A percentile compares a stretch with the other conserved stretches of the same genome.
Conservation (phyloP, 2,329 filamentous ascomycete genomes). For the Xylaria sp. region DNA sequence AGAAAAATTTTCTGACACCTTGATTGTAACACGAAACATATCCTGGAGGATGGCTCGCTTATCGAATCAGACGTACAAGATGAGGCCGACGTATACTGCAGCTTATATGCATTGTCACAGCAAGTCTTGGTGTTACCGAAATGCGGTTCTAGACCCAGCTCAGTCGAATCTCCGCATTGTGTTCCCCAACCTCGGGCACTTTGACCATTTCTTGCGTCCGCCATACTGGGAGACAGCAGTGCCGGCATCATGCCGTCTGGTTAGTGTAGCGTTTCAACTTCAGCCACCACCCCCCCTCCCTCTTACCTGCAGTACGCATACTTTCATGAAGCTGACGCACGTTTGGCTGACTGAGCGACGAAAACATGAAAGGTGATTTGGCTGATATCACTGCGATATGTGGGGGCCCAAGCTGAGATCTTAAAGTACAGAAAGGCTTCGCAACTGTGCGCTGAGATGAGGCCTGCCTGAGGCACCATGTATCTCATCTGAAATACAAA, state of each 20-base stretch:
- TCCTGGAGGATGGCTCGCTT: not conserved
- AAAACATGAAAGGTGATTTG: conserved; percentile 58
- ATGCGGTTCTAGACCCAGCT: conserved; percentile 51
- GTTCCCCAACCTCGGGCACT: conserved; percentile 61
- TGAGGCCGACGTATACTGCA: conserved; percentile 5
- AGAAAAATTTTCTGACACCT: not conserved
- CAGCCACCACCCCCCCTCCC: conserved; percentile 61
- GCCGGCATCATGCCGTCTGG: conserved; percentile 58
- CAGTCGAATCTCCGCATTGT: conserved; percentile 58
- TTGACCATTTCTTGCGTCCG: conserved; percentile 53
- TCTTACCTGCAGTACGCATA: conserved; percentile 63
- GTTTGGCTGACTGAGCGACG: conserved; percentile 49
- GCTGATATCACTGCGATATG: conserved; percentile 58
- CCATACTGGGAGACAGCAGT: conserved; percentile 60
- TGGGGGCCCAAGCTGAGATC: conserved; percentile 47
- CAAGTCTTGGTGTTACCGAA: conserved; percentile 5
- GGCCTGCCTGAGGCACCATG: not conserved
- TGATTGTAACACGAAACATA: conserved; percentile 3
- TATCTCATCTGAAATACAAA: not conserved
- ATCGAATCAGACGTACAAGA: not conserved
- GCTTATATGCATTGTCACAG: conserved; percentile 15
- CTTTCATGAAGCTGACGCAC: conserved; percentile 61
- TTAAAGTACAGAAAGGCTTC: not conserved
- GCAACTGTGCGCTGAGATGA: not conserved
- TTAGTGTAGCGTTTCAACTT: conserved; percentile 61